Percentiles rank a stretch among this genome's conserved stretches.
phyloP scores from a whole-genome alignment of 805 yeast species.

The Yamadazyma scolyti region DNA sequence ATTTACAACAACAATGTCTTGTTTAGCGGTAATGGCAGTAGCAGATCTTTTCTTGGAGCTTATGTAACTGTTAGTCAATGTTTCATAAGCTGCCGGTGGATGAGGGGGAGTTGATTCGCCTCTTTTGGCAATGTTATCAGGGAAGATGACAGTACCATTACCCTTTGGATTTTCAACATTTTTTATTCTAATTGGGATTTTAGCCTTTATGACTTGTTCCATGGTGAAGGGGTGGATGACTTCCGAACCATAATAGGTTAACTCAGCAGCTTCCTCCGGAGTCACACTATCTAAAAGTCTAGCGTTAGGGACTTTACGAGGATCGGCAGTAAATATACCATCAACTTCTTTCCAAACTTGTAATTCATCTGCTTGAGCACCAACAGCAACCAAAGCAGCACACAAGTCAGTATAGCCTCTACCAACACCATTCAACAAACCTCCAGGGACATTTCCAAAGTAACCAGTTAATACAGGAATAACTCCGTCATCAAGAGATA shows the following conservation, averaged over 20 bases:
- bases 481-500: constrained; percentile 34
- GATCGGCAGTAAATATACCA: constrained; percentile 98
- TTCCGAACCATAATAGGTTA: constrained; percentile 96
- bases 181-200: constrained; percentile 93
- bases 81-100: constrained; percentile 77
- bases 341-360: constrained; percentile 99
- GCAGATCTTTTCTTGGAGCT: constrained; percentile 60
- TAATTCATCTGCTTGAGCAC: constrained; percentile 84
- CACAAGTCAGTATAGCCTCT: constrained; percentile 97
- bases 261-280: constrained; percentile 98
- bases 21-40: constrained; percentile 95
- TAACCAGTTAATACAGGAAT: constrained; percentile 96
- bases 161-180: constrained; percentile 95
- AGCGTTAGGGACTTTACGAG: constrained; percentile 90
- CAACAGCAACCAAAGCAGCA: constrained; percentile 96
- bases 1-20: constrained; percentile 85
- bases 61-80: constrained; percentile 32
- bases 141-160: constrained; percentile 89
- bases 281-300: constrained; percentile 82
- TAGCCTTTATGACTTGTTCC: constrained; percentile 97
- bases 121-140: constrained; percentile 78
- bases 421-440: constrained; percentile 87
- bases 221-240: constrained; percentile 98
- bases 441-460: constrained; percentile 95
- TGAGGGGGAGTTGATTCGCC: constrained; percentile 94